phyloP scores from a whole-genome alignment of 495 filamentous ascomycete species.

The Penicilliopsis zonata region DNA sequence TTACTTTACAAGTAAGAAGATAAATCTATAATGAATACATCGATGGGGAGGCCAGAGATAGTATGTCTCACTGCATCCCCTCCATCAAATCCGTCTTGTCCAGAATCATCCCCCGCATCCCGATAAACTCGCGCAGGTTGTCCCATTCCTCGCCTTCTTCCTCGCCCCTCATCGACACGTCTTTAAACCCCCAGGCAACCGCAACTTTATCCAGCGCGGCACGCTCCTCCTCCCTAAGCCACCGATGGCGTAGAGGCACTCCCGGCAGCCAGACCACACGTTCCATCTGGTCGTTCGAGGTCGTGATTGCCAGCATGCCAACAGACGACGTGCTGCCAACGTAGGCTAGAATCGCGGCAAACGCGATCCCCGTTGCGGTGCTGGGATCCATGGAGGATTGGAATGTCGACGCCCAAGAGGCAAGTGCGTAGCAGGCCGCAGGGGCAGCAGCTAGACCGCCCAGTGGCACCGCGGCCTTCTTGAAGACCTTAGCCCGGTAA shows the following conservation, averaged over 20 bases:
- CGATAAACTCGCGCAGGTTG: slow-evolving; percentile 65
- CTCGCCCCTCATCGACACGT: slow-evolving; percentile 66
- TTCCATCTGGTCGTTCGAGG: slow-evolving; percentile 87
- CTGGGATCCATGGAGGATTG: slow-evolving; percentile 62
- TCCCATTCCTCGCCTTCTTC: slow-evolving; percentile 89
- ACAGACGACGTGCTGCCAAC: slow-evolving; percentile 64
- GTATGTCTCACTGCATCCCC: slow-evolving; percentile 59
- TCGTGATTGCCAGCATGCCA: slow-evolving; percentile 72
- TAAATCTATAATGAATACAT: slow-evolving; percentile 1
- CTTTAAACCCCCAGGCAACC: slow-evolving; percentile 79
- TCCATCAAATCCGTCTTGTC: slow-evolving; percentile 81
- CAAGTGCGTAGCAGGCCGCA: slow-evolving; percentile 54
- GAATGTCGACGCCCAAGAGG: slow-evolving; percentile 38
- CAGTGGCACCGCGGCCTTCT: slow-evolving; percentile 35
- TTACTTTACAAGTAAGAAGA: background rate
- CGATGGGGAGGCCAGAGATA: background rate
- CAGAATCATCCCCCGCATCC: slow-evolving; percentile 73
- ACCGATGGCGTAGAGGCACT: slow-evolving; percentile 69
- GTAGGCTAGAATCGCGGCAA: slow-evolving; percentile 72
- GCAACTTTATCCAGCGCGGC: slow-evolving; percentile 81
- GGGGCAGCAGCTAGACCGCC: slow-evolving; percentile 49
- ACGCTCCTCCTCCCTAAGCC: slow-evolving; percentile 85
- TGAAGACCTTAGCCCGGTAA: slow-evolving; percentile 49
- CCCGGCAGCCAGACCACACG: slow-evolving; percentile 79
- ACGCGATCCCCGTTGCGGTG: slow-evolving; percentile 63